Base-by-base conservation (phyloP, 2,329 filamentous ascomycete genomes). In the Talaromyces piceae region DNA sequence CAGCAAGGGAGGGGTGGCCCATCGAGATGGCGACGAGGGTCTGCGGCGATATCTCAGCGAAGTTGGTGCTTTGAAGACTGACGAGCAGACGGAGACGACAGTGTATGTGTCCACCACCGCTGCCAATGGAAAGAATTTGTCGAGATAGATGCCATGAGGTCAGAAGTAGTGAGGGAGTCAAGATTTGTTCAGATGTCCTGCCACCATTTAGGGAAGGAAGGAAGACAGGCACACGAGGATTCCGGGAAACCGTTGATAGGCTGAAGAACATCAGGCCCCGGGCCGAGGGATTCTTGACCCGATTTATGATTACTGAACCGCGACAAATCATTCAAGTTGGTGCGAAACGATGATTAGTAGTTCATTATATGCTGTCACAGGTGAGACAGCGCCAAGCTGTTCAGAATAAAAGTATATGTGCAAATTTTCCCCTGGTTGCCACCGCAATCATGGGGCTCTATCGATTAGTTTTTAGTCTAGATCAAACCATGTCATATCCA, bases 1-100 rank as follows among this genome's bases (percentile, higher is more conserved):
- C 50, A 71, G 69, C 1, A 68, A 69, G 51, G 77, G 78, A 0
- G 72, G 77, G 52, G 74, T 73, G 5, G 63, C 67, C 47, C 77
- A 80, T 57, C 74, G 75, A 51, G 69, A 73, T 5, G 76, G 75
- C 2, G 76, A 80, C 49, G 73, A 78, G 23, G 77, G 75, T 1
- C 57, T 80, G 54, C 60, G 65, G 37, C 65, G 70, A 44, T 70
- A 74, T 55, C 59, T 74, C 49, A 68, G 65, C 4, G 71, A 68
- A 53, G 63, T 64, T 1, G 67, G 67, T 0, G 52, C 54, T 8
- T 26, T 56, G 47, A 50, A 54, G 47, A 54, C 53, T 41, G 23
- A 12, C 22, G 51, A 45, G 28, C 44, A 49, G 30, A 33, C 41
- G 37, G n/a, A 22, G 16, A 26, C 33, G n/a, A 23, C 50, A 18